Conservation (phyloP, 1,284 basidiomycete species). For the Ustilago lituana region DNA sequence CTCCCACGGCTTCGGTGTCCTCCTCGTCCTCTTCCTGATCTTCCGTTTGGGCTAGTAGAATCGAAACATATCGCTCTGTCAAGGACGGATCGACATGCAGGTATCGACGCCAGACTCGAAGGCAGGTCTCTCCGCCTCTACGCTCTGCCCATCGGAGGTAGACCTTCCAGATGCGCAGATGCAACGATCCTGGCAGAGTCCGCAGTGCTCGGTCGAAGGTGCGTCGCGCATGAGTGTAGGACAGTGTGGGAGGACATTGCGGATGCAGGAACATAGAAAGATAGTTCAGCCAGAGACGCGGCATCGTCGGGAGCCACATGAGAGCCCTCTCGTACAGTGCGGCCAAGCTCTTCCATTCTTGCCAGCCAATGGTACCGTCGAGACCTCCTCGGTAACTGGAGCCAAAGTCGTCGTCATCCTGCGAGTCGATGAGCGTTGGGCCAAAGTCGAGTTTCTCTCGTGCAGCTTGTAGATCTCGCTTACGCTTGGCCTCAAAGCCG, state of each 20-base stretch:
- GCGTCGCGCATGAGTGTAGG: slow-evolving; percentile 86
- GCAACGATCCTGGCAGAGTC: slow-evolving; percentile 91
- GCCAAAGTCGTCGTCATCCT: slow-evolving; percentile 75
- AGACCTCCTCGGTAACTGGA: slow-evolving; percentile 80
- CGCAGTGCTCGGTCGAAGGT: slow-evolving; percentile 95
- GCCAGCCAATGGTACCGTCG: slow-evolving; percentile 87
- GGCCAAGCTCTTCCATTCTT: slow-evolving; percentile 90
- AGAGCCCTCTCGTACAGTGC: slow-evolving; percentile 90
- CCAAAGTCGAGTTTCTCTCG: slow-evolving; percentile 73
- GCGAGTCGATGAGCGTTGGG: slow-evolving; percentile 56
- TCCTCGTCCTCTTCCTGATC: slow-evolving; percentile 44
- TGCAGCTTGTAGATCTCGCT: slow-evolving; percentile 68
- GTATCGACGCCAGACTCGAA: slow-evolving; percentile 89
- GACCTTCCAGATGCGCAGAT: slow-evolving; percentile 89
- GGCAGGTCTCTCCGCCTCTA: slow-evolving; percentile 83
- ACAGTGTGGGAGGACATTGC: slow-evolving; percentile 82
- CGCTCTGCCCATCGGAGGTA: slow-evolving; percentile 94
- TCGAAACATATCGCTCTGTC: slow-evolving; percentile 61
- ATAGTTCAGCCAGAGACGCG: slow-evolving; percentile 93
- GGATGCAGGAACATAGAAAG: slow-evolving; percentile 89
- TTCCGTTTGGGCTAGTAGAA: slow-evolving; percentile 54
- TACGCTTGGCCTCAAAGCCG: slow-evolving; percentile 64
- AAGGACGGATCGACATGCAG: slow-evolving; percentile 72
- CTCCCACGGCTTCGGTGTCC: slow-evolving; percentile 24
- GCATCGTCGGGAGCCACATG: slow-evolving; percentile 93